These are phyloP conservation scores for Helicocarpus griseus DNA, from an alignment of 2,329 filamentous ascomycete species.

Conservation along the genomic window DNA sequence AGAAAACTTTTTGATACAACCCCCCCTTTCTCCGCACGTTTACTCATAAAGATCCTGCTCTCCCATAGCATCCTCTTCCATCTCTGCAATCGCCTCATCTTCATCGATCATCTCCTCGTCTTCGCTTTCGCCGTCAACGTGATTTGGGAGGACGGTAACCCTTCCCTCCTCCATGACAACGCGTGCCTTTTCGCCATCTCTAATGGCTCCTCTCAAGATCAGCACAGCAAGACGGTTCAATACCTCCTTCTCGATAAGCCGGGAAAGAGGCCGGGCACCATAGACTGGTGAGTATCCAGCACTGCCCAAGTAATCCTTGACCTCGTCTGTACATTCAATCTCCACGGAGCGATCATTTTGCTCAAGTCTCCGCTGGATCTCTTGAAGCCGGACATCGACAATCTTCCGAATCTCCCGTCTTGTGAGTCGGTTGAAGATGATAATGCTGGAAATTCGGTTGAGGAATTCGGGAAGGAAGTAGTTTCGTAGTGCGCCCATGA, in stretches of 20 bases:
- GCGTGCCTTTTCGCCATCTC: constrained; percentile 72
- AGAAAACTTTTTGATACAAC: background rate
- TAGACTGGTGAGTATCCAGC: constrained; percentile 94
- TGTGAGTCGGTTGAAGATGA: constrained; percentile 97
- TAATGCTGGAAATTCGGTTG: constrained; percentile 89
- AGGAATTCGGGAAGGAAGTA: constrained; percentile 98
- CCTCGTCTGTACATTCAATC: constrained; percentile 75
- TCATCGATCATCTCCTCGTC: constrained; percentile 69
- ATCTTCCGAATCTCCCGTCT: constrained; percentile 86
- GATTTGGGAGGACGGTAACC: constrained; percentile 75
- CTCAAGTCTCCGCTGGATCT: constrained; percentile 85
- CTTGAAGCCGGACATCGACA: constrained; percentile 75
- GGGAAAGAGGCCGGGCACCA: constrained; percentile 75
- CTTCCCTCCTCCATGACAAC: constrained; percentile 73
- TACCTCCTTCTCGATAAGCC: constrained; percentile 94
- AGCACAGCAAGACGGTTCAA: constrained; percentile 87
- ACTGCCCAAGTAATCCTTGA: constrained; percentile 84
- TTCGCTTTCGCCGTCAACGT: constrained; percentile 52
- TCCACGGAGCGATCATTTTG: constrained; percentile 74
- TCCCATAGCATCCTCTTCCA: constrained; percentile 44
- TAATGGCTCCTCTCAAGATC: constrained; percentile 74
- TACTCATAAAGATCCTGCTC: constrained; percentile 58
- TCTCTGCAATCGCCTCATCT: constrained; percentile 66
- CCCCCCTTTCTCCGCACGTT: constrained; percentile 1
- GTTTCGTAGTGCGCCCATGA: constrained; percentile 82